phyloP scores from a whole-genome alignment of 2,329 filamentous ascomycete genomes.

The Venturia pyrina region DNA sequence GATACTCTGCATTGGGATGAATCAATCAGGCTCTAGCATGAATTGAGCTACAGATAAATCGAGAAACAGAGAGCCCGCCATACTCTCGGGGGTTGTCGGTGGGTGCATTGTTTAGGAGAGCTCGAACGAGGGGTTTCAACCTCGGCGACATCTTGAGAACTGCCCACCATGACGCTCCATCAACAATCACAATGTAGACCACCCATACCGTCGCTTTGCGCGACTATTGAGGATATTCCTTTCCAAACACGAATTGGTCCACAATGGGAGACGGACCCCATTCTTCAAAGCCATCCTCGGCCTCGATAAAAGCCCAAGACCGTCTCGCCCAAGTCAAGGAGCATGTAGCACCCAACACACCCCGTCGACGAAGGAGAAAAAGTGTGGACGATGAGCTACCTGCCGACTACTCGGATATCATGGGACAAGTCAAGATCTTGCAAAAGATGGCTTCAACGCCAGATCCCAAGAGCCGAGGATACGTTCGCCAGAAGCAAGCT shows the following conservation, averaged over 20 bases:
- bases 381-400: conserved; percentile 36
- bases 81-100: not conserved
- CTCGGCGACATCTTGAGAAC: not conserved
- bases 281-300: not conserved
- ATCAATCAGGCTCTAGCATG: not conserved
- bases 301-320: conserved; percentile 17
- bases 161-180: not conserved
- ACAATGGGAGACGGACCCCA: not conserved
- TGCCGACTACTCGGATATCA: conserved; percentile 52
- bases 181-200: not conserved
- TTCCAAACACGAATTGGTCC: not conserved
- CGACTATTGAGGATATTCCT: not conserved
- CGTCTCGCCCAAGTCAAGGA: conserved; percentile 39
- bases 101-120: not conserved
- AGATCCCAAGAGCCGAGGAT: conserved; percentile 44
- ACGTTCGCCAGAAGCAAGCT: conserved; percentile 51
- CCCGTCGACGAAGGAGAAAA: conserved; percentile 22
- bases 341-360: conserved; percentile 26
- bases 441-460: conserved; percentile 45
- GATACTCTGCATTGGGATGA: not conserved
- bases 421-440: conserved; percentile 45
- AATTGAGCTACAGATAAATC: not conserved
- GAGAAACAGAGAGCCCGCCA: not conserved
- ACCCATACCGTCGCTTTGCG: not conserved
- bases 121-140: conserved; percentile 1